Percentiles rank a stretch among this genome's conserved stretches.
Conservation (phyloP, 2,329 filamentous ascomycete genomes). For the Septoria petroselini region DNA sequence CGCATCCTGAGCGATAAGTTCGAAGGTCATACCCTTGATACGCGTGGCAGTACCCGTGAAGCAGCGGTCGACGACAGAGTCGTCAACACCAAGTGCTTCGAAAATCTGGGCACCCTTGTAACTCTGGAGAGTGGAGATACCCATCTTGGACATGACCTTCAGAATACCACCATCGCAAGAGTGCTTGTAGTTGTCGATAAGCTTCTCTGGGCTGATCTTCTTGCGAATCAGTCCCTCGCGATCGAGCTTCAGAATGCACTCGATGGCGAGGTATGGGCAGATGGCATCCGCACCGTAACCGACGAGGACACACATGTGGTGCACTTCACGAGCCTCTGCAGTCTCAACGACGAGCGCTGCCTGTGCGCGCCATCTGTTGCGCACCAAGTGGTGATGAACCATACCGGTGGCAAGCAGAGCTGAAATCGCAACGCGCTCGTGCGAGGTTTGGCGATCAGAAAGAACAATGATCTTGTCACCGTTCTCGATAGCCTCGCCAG, state of each 20-base stretch:
- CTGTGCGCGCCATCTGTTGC: conserved; percentile 91
- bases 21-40: conserved; percentile 91
- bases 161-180: conserved; percentile 94
- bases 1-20: conserved; percentile 87
- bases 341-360: conserved; percentile 86
- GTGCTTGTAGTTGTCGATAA: conserved; percentile 95
- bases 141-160: conserved; percentile 99
- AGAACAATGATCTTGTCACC: conserved; percentile 83
- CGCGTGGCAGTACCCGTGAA: conserved; percentile 92
- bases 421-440: conserved; percentile 80
- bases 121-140: conserved; percentile 90
- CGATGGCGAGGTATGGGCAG: conserved; percentile 91
- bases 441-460: conserved; percentile 81
- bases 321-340: conserved; percentile 91
- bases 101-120: conserved; percentile 99
- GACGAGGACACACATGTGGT: conserved; percentile 97
- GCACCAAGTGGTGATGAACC: conserved; percentile 91
- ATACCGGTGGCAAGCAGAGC: conserved; percentile 84
- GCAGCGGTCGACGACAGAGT: conserved; percentile 86
- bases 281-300: conserved; percentile 93
- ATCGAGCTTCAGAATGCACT: conserved; percentile 96
- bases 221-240: conserved; percentile 89
- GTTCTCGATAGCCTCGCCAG: conserved; percentile 77
- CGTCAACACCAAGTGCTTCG: conserved; percentile 89
- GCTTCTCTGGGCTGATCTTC: conserved; percentile 73